A percentile compares a stretch with the other conserved stretches of the same genome.
phyloP scores from a whole-genome alignment of 2,329 filamentous ascomycete genomes.

The Meredithiella fracta region DNA sequence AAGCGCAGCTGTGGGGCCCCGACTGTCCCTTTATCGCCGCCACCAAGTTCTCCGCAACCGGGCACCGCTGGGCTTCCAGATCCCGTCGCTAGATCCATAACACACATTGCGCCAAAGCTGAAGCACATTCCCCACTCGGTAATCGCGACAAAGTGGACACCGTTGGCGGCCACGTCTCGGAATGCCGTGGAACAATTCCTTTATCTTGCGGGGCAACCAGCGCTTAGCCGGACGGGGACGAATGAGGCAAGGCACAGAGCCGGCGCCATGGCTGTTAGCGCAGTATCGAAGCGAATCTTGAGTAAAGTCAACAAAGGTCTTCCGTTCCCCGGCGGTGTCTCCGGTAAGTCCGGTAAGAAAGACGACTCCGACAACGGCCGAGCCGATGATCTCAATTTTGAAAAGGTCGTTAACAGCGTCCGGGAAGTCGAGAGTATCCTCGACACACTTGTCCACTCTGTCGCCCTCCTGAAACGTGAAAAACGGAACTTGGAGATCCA shows the following conservation, averaged over 20 bases:
- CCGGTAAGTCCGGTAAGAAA: conserved; percentile 9
- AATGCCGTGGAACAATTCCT: conserved; percentile 40
- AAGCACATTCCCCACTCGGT: conserved; percentile 42
- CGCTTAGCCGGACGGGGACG: conserved; percentile 39
- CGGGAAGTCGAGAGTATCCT: conserved; percentile 39
- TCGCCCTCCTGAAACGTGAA: conserved; percentile 43
- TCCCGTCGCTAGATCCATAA: conserved; percentile 15
- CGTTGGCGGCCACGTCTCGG: conserved; percentile 38
- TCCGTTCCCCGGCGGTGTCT: conserved; percentile 38
- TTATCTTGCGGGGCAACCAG: conserved; percentile 41
- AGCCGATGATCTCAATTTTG: conserved; percentile 47
- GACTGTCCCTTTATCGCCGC: not conserved
- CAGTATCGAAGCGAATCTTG: conserved; percentile 37
- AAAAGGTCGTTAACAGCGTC: conserved; percentile 45
- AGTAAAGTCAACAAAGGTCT: conserved; percentile 42
- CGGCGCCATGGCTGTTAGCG: conserved; percentile 38
- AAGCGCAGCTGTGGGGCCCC: not conserved
- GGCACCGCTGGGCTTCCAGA: conserved; percentile 21
- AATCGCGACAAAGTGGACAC: conserved; percentile 50
- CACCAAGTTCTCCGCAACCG: not conserved
- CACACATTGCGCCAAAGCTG: conserved; percentile 34
- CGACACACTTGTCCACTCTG: conserved; percentile 44
- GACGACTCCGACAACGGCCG: conserved; percentile 25
- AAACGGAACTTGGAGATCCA: conserved; percentile 38
- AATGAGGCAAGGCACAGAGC: conserved; percentile 33